A percentile compares a stretch with the other conserved stretches of the same genome.
Evolutionary conservation across 2,329 filamentous ascomycete genomes (phyloP).

Genomic region (Eutypella sp.): DNA sequence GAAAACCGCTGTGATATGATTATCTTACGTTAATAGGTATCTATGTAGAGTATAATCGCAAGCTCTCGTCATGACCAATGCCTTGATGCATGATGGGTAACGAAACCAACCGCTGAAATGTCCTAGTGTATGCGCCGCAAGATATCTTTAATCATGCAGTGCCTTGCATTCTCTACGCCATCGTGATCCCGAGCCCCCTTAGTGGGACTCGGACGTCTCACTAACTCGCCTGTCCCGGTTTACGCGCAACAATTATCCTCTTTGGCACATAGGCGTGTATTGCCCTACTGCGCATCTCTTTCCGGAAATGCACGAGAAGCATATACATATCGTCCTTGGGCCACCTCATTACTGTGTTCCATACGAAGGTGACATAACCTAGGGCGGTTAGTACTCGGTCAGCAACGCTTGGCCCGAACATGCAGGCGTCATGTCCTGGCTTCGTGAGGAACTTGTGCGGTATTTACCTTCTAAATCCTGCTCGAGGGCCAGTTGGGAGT

Average conservation of each 20-base stretch:
- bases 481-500: constrained; percentile 14
- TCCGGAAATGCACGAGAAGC: not conserved
- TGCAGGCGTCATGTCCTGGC: not conserved
- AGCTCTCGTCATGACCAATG: too few species aligned
- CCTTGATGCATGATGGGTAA: too few species aligned
- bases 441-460: not conserved
- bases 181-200: not conserved
- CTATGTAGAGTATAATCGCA: too few species aligned
- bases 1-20: too few species aligned
- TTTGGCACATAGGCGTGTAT: not conserved
- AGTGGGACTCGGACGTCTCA: not conserved
- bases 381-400: not conserved
- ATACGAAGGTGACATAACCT: not conserved
- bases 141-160: too few species aligned
- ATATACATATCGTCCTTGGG: not conserved
- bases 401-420: too few species aligned
- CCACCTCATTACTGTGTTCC: not conserved
- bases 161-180: too few species aligned
- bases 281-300: not conserved
- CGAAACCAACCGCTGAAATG: too few species aligned
- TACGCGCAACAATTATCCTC: not conserved
- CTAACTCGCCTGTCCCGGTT: not conserved
- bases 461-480: constrained; percentile 17
- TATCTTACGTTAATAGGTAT: too few species aligned
- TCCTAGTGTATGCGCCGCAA: too few species aligned